These are phyloP conservation scores for Penicillium sp. DNA, from an alignment of 2,329 filamentous ascomycete species.

Conservation along the genomic window DNA sequence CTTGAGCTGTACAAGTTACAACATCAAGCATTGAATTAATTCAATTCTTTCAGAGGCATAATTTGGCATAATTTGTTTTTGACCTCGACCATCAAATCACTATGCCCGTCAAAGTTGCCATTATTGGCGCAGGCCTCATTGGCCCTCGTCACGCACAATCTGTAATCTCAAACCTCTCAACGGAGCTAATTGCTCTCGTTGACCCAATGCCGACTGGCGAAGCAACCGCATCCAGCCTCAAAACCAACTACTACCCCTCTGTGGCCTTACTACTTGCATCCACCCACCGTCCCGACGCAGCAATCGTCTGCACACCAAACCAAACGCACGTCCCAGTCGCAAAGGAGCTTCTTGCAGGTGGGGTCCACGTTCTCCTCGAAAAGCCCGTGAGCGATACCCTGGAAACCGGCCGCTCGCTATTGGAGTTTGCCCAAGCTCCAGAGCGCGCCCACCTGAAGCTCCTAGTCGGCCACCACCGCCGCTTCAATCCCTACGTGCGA, in stretches of 20 bases:
- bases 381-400: conserved; percentile 53
- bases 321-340: conserved; percentile 55
- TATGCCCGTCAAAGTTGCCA: conserved; percentile 38
- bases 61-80: background rate
- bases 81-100: background rate
- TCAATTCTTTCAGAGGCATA: background rate
- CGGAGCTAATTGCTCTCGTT: conserved; percentile 46
- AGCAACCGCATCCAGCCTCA: conserved; percentile 36
- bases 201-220: conserved; percentile 45
- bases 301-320: conserved; percentile 61
- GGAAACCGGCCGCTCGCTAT: conserved; percentile 22
- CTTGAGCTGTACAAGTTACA: background rate
- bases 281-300: conserved; percentile 48
- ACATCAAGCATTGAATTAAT: background rate
- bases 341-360: conserved; percentile 47
- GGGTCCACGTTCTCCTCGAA: conserved; percentile 57
- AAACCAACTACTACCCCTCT: conserved; percentile 42
- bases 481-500: conserved; percentile 58
- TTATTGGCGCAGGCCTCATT: conserved; percentile 51
- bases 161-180: conserved; percentile 39
- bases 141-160: conserved; percentile 52
- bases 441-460: conserved; percentile 40
- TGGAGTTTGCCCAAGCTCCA: conserved; percentile 20
- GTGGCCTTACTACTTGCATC: conserved; percentile 46
- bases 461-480: conserved; percentile 58